phyloP scores from a whole-genome alignment of 805 yeast species.

The Kluyveromyces starmeri region DNA sequence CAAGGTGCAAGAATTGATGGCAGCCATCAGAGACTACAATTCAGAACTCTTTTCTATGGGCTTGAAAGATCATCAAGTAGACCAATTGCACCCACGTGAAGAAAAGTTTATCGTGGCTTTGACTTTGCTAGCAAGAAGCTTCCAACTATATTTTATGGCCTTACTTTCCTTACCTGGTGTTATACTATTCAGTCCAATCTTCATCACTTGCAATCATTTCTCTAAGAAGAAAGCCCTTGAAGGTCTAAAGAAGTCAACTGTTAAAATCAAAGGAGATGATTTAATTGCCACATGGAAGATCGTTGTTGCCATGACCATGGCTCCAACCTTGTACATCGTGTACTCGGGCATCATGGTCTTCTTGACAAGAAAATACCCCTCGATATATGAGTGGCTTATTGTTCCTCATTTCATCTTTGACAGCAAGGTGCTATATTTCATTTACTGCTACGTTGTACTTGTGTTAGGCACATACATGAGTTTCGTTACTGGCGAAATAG shows the following conservation, averaged over 20 bases:
- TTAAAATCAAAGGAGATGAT: conserved; percentile 82
- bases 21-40: conserved; percentile 62
- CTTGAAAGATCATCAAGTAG: conserved; percentile 64
- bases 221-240: conserved; percentile 62
- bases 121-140: conserved; percentile 43
- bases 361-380: conserved; percentile 25
- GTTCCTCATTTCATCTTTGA: conserved; percentile 19
- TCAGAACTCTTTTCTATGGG: conserved; percentile 54
- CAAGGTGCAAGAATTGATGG: conserved; percentile 49
- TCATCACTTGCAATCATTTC: conserved; percentile 59
- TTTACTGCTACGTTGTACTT: conserved; percentile 43
- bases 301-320: conserved; percentile 70
- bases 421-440: conserved; percentile 25
- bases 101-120: conserved; percentile 40
- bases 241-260: conserved; percentile 86
- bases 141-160: conserved; percentile 44
- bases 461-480: conserved; percentile 83
- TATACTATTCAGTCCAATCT: conserved; percentile 76
- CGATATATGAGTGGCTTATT: conserved; percentile 27
- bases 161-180: conserved; percentile 76
- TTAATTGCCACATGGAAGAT: conserved; percentile 96
- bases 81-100: conserved; percentile 34
- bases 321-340: conserved; percentile 73
- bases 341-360: conserved; percentile 48
- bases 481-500: conserved; percentile 80